These are phyloP conservation scores for Paecilomyces sp. DNA, from an alignment of 2,329 filamentous ascomycete genomes.

Conservation along the genomic window DNA sequence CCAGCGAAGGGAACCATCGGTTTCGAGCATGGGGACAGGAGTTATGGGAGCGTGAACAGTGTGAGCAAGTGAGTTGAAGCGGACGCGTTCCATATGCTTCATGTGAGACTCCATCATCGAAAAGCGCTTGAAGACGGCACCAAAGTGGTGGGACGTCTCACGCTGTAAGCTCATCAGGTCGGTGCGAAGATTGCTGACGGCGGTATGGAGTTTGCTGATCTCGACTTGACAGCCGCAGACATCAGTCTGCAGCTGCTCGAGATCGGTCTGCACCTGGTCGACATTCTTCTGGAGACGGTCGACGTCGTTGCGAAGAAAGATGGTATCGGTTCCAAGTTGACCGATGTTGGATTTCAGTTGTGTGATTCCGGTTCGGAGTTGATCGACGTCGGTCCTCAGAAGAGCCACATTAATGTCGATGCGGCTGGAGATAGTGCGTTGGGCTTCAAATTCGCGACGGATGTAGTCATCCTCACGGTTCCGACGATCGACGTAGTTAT, in stretches of 20 bases:
- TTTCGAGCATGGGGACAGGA: slow-evolving; percentile 25
- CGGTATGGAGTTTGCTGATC: slow-evolving; percentile 28
- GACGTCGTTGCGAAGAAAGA: slow-evolving; percentile 28
- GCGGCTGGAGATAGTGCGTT: slow-evolving; percentile 24
- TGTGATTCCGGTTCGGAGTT: slow-evolving; percentile 27
- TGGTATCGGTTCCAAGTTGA: slow-evolving; percentile 25
- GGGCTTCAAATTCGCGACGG: slow-evolving; percentile 30
- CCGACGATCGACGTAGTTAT: slow-evolving; percentile 31
- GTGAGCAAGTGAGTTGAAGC: slow-evolving; percentile 34
- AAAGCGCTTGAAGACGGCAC: slow-evolving; percentile 20
- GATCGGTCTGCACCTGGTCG: slow-evolving; percentile 27
- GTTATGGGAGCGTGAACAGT: slow-evolving; percentile 31
- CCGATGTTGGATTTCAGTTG: slow-evolving; percentile 26
- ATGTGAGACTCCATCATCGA: slow-evolving; percentile 24
- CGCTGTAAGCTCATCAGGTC: slow-evolving; percentile 28
- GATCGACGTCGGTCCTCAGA: slow-evolving; percentile 27
- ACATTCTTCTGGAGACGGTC: slow-evolving; percentile 30
- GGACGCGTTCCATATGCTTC: slow-evolving; percentile 28
- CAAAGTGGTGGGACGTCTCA: slow-evolving; percentile 23
- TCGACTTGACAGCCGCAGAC: slow-evolving; percentile 27
- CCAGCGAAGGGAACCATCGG: slow-evolving; percentile 27
- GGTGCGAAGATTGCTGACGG: slow-evolving; percentile 28
- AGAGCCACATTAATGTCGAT: slow-evolving; percentile 30
- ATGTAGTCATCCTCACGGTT: slow-evolving; percentile 34
- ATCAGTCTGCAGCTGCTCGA: slow-evolving; percentile 26